phyloP scores from a whole-genome alignment of 1,284 basidiomycete species.

The Naganishia albida region DNA sequence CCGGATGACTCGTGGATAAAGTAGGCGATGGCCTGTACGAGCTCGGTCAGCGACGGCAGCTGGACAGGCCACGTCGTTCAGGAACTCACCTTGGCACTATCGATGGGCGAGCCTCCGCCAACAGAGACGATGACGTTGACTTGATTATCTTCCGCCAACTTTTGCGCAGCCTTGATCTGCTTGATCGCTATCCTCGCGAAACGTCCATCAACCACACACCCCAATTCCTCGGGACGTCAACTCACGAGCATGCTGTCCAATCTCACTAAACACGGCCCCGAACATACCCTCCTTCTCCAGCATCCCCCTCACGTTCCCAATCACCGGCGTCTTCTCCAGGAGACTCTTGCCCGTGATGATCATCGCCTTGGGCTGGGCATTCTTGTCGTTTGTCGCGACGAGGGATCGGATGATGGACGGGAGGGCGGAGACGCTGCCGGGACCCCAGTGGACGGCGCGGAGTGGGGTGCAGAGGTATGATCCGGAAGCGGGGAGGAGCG shows the following conservation, averaged over 20 bases:
- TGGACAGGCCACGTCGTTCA: not conserved
- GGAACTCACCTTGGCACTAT: conserved; percentile 62
- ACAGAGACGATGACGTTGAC: conserved; percentile 66
- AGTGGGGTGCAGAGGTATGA: conserved; percentile 28
- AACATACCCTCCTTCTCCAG: conserved; percentile 62
- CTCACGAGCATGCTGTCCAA: conserved; percentile 68
- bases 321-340: conserved; percentile 49
- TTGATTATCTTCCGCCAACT: conserved; percentile 59
- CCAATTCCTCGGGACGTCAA: not conserved
- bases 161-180: conserved; percentile 65
- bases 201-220: not conserved
- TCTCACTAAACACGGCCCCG: conserved; percentile 69
- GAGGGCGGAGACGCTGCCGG: conserved; percentile 12
- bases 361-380: conserved; percentile 54
- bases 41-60: not conserved
- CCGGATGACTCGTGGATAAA: conserved; percentile 62
- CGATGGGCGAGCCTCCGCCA: conserved; percentile 77
- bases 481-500: conserved; percentile 12
- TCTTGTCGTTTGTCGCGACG: conserved; percentile 32
- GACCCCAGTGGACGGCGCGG: conserved; percentile 27
- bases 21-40: conserved; percentile 61
- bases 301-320: conserved; percentile 61
- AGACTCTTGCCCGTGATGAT: conserved; percentile 71
- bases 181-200: conserved; percentile 31
- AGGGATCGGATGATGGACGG: conserved; percentile 27